Evolutionary conservation across 2,329 filamentous ascomycete genomes (phyloP), one percentile per base, ranked within the genome.

Genomic region (Trichoderma afroharzianum): DNA sequence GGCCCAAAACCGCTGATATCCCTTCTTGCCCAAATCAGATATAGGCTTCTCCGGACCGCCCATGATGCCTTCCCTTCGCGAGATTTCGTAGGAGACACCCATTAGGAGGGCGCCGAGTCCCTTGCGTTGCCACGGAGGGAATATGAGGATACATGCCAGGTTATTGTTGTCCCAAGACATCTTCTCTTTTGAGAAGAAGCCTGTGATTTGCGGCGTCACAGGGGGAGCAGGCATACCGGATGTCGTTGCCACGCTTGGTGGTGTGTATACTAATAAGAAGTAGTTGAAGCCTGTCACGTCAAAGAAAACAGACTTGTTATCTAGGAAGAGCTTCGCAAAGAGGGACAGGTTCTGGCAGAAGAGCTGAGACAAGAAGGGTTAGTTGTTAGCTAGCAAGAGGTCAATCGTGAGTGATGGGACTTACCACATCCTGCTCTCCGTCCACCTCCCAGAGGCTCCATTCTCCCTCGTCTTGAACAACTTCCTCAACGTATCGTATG

Each of bases 131-230:
- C 95, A 98, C 0, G 96, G 96, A 1, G 96, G 96, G 78, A 98
- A 98, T 18, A 98, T 88, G 7, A 98, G 86, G 76, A 99, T 99
- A 79, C 96, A 99, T 1, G 96, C 96, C 6, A 99, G 87, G 75
- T 98, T 99, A 81, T 99, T 98, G 78, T 95, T 95, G 78, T 99
- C 96, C 95, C 96, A 99, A 4, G 94, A 97, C 86, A 98, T 92
- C 81, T 98, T 98, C 81, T 99, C 96, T 80, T 99, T 98, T 74
- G 93, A 97, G 84, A 98, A 99, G 86, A 98, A 98, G n/a, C 96
- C 96, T 1, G 95, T 89, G 33, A 98, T 91, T 68, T 81, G 81
- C 12, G 80, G 80, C 28, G 63, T 71, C 21, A 30, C 66, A 12
- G 73, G 69, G 43, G 43, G 76, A 21, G 30, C 63, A 18, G 12